Percentiles rank a stretch among this genome's conserved stretches.
Evolutionary conservation across 345 rosid genomes (phyloP).

Genomic region (Conringia planisiliqua): DNA sequence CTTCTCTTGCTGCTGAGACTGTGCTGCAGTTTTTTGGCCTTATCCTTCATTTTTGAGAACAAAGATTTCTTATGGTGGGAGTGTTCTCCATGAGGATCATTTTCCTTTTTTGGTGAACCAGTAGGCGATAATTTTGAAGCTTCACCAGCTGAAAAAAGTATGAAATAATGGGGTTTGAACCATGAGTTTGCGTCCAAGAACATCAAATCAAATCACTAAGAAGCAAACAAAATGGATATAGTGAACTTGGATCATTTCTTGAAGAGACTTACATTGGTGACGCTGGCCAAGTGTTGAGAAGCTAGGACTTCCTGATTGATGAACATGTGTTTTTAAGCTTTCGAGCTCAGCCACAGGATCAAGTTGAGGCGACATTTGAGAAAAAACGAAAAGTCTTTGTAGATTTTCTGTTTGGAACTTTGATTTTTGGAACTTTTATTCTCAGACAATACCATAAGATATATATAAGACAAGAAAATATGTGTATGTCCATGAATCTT

Average conservation of each 20-base stretch:
- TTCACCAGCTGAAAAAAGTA: slow-evolving; percentile 35
- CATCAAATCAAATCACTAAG: neutral
- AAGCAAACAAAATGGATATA: neutral
- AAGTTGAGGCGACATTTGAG: slow-evolving; percentile 23
- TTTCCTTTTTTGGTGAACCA: slow-evolving; percentile 32
- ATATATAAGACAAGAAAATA: neutral
- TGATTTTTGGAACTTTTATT: slow-evolving; percentile 1
- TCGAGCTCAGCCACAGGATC: slow-evolving; percentile 37
- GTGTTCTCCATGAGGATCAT: slow-evolving; percentile 45
- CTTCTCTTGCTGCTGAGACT: slow-evolving; percentile 53
- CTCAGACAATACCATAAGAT: slow-evolving; percentile 10
- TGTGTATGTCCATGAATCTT: slow-evolving; percentile 15
- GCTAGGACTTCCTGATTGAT: slow-evolving; percentile 32
- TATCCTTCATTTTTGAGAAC: slow-evolving; percentile 66
- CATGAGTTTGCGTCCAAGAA: neutral
- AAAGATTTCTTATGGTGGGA: slow-evolving; percentile 54
- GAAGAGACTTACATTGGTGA: slow-evolving; percentile 42
- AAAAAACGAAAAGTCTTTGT: neutral
- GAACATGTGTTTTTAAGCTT: slow-evolving; percentile 32
- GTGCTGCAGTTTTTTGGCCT: slow-evolving; percentile 54
- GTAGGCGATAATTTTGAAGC: slow-evolving; percentile 41
- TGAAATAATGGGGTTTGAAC: neutral
- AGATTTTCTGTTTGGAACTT: slow-evolving; percentile 3
- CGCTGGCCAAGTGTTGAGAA: slow-evolving; percentile 45
- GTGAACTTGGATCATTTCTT: neutral